phyloP scores from a whole-genome alignment of 441 rosid species.

The Mallotus japonicus region DNA sequence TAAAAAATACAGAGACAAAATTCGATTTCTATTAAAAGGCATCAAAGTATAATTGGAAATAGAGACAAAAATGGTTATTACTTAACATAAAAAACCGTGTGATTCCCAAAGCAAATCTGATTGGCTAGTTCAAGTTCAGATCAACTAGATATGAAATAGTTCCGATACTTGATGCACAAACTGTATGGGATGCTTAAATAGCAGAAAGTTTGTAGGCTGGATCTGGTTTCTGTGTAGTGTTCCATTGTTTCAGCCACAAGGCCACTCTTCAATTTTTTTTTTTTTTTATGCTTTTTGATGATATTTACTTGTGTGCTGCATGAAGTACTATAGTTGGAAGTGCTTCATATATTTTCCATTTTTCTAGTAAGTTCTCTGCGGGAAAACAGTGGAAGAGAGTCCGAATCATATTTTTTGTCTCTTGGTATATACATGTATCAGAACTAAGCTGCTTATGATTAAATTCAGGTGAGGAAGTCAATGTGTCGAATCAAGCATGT shows the following conservation, averaged over 20 bases:
- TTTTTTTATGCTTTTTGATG: neutral
- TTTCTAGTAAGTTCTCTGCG: neutral
- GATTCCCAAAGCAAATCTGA: neutral
- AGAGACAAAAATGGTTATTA: no score
- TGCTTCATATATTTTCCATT: neutral
- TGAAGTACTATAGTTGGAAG: neutral
- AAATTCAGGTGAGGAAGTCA: constrained; percentile 75
- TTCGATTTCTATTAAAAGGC: no score
- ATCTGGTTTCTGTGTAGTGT: neutral
- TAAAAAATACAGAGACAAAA: no score
- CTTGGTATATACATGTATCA: neutral
- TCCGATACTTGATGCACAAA: no score
- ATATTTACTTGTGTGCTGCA: neutral
- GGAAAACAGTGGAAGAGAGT: neutral
- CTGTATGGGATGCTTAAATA: neutral
- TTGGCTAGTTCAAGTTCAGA: neutral
- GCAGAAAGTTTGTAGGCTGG: neutral
- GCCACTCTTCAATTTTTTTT: neutral
- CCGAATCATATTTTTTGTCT: neutral
- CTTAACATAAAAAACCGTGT: no score
- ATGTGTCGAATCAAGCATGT: constrained; percentile 92
- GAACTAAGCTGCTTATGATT: constrained; percentile 12
- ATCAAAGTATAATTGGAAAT: no score
- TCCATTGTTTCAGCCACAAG: neutral
- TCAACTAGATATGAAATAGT: no score